Conservation (phyloP, 306 rosid genomes). For the Quercus aquifolioides region DNA sequence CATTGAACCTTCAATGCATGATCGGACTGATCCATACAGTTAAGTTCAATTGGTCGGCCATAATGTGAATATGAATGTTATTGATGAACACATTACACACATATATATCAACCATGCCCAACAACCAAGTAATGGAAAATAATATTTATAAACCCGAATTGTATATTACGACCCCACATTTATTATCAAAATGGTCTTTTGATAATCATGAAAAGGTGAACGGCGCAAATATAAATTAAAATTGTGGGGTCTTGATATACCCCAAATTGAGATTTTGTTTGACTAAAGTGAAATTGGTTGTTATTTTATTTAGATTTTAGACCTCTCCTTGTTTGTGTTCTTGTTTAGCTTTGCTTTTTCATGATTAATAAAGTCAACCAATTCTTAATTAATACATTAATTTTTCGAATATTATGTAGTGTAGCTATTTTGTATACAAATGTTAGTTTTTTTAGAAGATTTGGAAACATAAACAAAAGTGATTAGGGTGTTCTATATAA, state of each 20-base stretch:
- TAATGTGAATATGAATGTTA: constrained; percentile 1
- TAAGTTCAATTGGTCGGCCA: constrained; percentile 59
- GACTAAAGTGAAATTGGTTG: constrained; percentile 3
- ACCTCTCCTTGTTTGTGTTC: background rate
- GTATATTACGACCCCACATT: constrained; percentile 5
- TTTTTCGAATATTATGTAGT: background rate
- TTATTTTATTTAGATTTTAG: background rate
- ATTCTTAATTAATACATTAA: constrained; percentile 1
- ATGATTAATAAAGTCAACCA: constrained; percentile 26
- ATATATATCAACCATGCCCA: background rate
- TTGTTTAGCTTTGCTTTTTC: constrained; percentile 19
- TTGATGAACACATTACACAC: background rate
- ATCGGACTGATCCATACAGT: constrained; percentile 46
- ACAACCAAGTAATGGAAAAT: background rate
- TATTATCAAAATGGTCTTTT: constrained; percentile 4
- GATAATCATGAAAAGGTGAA: constrained; percentile 16
- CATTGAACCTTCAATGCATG: constrained; percentile 34
- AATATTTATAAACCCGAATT: background rate
- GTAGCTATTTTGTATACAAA: background rate
- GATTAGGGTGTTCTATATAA: background rate
- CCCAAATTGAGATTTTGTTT: constrained; percentile 17
- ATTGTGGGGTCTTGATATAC: constrained; percentile 19
- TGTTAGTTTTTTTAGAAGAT: background rate
- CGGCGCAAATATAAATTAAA: constrained; percentile 6
- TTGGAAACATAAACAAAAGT: background rate